Base-by-base conservation (phyloP, 768 basidiomycete genomes). In the Tephrocybe sp. region DNA sequence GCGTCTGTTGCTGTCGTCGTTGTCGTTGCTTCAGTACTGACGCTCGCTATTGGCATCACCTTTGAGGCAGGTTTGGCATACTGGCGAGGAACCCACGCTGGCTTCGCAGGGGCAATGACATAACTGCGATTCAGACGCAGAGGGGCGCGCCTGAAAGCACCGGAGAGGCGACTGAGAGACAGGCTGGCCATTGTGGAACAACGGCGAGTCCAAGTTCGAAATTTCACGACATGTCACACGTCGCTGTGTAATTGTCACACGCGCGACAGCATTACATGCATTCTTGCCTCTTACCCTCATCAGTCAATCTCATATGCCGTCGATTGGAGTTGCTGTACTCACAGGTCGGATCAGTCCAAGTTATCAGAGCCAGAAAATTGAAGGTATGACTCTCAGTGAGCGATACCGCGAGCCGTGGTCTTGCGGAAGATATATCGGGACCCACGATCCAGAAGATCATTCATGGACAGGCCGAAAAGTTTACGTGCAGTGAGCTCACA, bases 371-470 rank as follows among this genome's bases (percentile, higher is more conserved):
- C 26, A 25, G 34, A 21, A 21, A 19, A 54, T 55, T 44, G 21
- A 52, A 51, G 28, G 16, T 27, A 22, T 48, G 24, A 9, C 27
- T 6, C 16, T 35, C 51, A 88, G 89, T 89, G 47, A 90, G 88
- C 65, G 89, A 91, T 65, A 87, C 82, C 5, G 86, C 82, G 0
- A 73, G 80, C 2, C 53, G 57, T n/a, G 66, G 74, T 54, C 58
- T 63, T 19, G 63, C 52, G n/a, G 70, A 73, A 22, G 89, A 91
- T 64, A 72, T 70, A 60, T 89, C 88, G 27, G 86, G 88, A 1
- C 85, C 85, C 2, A 69, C 76, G 25, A 82, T 90, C 56, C 70
- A 69, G 51, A 68, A 76, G 16, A 73, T 84, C 45, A 63, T 89
- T 31, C 61, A 49, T 32, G 62, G 40, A 42, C 67, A 42, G 16